Evolutionary conservation across 2,329 filamentous ascomycete species (phyloP).

Genomic region (Volutella citrinella): DNA sequence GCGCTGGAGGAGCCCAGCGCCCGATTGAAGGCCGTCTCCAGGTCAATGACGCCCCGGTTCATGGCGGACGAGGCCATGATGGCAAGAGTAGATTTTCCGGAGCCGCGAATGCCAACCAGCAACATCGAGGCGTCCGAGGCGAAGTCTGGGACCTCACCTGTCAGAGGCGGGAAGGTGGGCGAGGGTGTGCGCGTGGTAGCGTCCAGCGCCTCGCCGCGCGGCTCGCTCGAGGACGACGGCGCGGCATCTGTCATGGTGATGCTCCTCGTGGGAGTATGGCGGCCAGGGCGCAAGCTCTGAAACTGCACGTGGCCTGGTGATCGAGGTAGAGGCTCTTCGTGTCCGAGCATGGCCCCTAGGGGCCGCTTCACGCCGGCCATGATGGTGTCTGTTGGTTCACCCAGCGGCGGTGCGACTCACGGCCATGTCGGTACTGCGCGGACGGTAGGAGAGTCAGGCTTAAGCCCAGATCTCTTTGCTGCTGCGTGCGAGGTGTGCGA

Average conservation of each 20-base stretch:
- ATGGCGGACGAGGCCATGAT: slow-evolving; percentile 73
- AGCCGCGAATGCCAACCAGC: slow-evolving; percentile 68
- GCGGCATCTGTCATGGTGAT: too few species aligned
- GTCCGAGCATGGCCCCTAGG: slow-evolving; percentile 31
- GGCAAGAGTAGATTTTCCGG: slow-evolving; percentile 72
- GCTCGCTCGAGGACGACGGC: background rate
- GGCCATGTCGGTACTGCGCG: slow-evolving; percentile 17
- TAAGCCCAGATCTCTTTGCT: too few species aligned
- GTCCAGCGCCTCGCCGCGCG: slow-evolving; percentile 18
- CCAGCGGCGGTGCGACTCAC: slow-evolving; percentile 11
- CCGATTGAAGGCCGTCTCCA: slow-evolving; percentile 66
- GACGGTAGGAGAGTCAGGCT: too few species aligned
- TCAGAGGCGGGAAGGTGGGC: slow-evolving; percentile 21
- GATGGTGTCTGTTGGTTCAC: slow-evolving; percentile 19
- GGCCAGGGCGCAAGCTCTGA: too few species aligned
- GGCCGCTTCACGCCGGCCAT: slow-evolving; percentile 41
- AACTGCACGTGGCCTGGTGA: background rate
- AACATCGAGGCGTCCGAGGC: slow-evolving; percentile 66
- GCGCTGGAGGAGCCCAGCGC: slow-evolving; percentile 59
- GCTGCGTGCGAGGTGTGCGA: too few species aligned
- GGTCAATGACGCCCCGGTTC: slow-evolving; percentile 65
- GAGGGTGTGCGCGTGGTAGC: slow-evolving; percentile 24
- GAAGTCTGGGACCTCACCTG: slow-evolving; percentile 40
- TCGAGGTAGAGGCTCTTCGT: slow-evolving; percentile 21
- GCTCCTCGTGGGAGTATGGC: too few species aligned